phyloP scores from a whole-genome alignment of 495 filamentous ascomycete genomes.

The Penicillium bovifimosum region DNA sequence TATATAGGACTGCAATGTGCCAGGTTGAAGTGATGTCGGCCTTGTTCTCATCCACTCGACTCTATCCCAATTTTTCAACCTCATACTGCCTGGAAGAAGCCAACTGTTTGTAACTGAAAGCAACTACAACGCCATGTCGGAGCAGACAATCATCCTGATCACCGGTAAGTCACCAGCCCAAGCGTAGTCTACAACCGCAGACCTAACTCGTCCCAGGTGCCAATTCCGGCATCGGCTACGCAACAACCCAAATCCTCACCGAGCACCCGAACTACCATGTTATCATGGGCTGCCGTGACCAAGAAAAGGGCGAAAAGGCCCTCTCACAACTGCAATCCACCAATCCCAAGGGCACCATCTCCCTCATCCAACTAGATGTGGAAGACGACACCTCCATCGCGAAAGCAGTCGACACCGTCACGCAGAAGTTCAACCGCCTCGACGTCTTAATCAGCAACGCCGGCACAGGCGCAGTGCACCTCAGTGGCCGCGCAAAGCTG shows the following conservation, averaged over 20 bases:
- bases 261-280: conserved; percentile 20
- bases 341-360: conserved; percentile 17
- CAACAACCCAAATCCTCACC: conserved; percentile 20
- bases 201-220: conserved; percentile 17
- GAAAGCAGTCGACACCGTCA: conserved; percentile 17
- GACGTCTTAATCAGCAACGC: conserved; percentile 37
- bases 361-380: conserved; percentile 24
- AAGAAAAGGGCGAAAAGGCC: conserved; percentile 18
- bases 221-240: conserved; percentile 30
- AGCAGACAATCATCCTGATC: not conserved
- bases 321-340: conserved; percentile 11
- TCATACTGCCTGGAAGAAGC: not conserved
- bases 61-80: not conserved
- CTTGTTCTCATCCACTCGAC: too few species aligned
- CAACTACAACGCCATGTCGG: not conserved
- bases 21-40: too few species aligned
- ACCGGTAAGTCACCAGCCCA: not conserved
- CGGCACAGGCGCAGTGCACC: conserved; percentile 6
- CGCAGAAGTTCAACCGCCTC: conserved; percentile 18
- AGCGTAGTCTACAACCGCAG: not conserved
- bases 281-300: conserved; percentile 26
- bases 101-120: not conserved
- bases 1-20: not conserved
- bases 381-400: conserved; percentile 27
- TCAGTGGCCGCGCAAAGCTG: conserved; percentile 22